Evolutionary conservation across 495 filamentous ascomycete genomes (phyloP).

Genomic region (Lepraria neglecta): DNA sequence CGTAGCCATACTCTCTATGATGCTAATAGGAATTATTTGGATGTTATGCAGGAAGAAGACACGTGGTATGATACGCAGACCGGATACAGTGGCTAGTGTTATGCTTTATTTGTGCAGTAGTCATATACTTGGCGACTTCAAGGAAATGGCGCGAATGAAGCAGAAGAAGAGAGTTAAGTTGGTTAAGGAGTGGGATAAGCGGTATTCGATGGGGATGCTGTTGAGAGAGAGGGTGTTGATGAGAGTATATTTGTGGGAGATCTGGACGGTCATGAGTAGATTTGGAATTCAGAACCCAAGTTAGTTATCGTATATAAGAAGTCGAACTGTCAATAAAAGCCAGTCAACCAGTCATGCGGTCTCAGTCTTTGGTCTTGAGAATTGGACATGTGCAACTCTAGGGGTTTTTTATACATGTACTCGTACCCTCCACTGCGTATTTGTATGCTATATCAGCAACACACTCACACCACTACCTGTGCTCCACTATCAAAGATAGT

Average conservation of each 20-base stretch:
- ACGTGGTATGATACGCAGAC: not conserved
- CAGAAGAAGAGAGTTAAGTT: not conserved
- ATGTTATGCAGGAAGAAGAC: conserved; percentile 19
- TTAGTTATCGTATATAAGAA: too few relatives aligned
- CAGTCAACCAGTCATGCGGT: too few relatives aligned
- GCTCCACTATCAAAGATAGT: too few relatives aligned
- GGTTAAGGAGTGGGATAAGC: not conserved
- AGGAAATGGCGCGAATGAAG: not conserved
- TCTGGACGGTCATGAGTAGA: too few relatives aligned
- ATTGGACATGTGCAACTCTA: too few relatives aligned
- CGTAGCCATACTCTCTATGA: conserved; percentile 33
- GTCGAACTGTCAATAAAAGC: too few relatives aligned
- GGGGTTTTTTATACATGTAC: too few relatives aligned
- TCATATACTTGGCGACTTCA: not conserved
- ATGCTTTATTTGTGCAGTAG: not conserved
- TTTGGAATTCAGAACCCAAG: too few relatives aligned
- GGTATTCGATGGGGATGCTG: conserved; percentile 11
- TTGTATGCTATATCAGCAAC: too few relatives aligned
- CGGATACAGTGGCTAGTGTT: conserved; percentile 1
- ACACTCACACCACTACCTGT: too few relatives aligned
- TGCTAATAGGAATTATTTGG: conserved; percentile 32
- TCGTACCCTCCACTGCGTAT: too few relatives aligned
- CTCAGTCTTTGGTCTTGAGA: too few relatives aligned
- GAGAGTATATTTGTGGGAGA: not conserved
- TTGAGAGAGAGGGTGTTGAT: conserved; percentile 6